Percentiles rank a stretch among this genome's conserved stretches.
Evolutionary conservation across 306 rosid genomes (phyloP).

Genomic region (Pueraria montana): DNA sequence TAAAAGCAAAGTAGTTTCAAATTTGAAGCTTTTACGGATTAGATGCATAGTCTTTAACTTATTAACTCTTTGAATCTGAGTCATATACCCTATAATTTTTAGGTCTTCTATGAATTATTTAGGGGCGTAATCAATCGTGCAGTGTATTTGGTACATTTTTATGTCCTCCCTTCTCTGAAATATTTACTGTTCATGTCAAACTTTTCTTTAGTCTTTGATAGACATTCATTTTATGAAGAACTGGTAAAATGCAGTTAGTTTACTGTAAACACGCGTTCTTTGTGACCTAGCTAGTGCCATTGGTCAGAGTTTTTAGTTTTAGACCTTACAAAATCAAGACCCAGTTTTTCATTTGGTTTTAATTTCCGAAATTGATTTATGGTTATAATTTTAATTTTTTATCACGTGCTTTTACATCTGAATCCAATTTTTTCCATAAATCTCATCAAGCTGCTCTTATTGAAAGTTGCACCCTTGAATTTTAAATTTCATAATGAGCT

Average conservation of each 20-base stretch:
- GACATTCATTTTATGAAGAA: not conserved
- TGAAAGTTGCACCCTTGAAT: constrained; percentile 16
- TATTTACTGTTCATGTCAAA: constrained; percentile 28
- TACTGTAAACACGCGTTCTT: constrained; percentile 29
- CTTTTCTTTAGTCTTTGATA: constrained; percentile 39
- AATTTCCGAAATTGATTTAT: not conserved
- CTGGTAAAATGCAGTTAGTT: constrained; percentile 50
- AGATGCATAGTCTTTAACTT: not conserved
- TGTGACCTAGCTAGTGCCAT: constrained; percentile 14
- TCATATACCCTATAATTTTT: constrained; percentile 37
- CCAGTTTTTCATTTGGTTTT: not conserved
- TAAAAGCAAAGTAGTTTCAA: constrained; percentile 24
- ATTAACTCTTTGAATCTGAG: not conserved
- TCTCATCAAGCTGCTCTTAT: constrained; percentile 20
- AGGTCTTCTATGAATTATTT: constrained; percentile 31
- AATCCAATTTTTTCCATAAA: constrained; percentile 33
- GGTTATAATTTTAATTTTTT: not conserved
- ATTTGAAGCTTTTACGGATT: constrained; percentile 21
- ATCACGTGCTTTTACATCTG: constrained; percentile 27
- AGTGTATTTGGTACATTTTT: constrained; percentile 45
- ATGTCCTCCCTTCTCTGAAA: constrained; percentile 7
- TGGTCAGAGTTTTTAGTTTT: constrained; percentile 37
- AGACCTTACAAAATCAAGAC: constrained; percentile 31
- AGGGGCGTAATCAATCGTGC: constrained; percentile 33
- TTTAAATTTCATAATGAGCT: constrained; percentile 14